phyloP scores from a whole-genome alignment of 305 asterid species.

The Lippia alba region DNA sequence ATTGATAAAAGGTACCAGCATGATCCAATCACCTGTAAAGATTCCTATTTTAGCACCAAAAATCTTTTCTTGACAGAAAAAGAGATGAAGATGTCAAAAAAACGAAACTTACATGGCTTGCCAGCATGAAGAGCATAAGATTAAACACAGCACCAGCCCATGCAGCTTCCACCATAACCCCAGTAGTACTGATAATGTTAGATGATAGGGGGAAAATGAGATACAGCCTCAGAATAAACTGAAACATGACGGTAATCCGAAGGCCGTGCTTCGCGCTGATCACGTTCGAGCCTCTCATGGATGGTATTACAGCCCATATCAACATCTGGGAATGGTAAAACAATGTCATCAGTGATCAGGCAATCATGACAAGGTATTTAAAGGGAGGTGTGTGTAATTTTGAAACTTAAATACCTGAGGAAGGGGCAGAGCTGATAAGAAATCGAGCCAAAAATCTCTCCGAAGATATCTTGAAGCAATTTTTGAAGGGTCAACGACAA shows the following conservation, averaged over 20 bases:
- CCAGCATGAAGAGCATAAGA: slow-evolving; percentile 67
- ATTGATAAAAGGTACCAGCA: slow-evolving; percentile 66
- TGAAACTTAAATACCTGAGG: slow-evolving; percentile 56
- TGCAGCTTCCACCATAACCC: slow-evolving; percentile 66
- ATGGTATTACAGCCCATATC: slow-evolving; percentile 63
- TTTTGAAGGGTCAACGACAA: slow-evolving; percentile 59
- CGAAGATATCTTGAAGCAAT: slow-evolving; percentile 58
- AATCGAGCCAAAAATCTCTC: slow-evolving; percentile 55
- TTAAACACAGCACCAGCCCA: slow-evolving; percentile 78
- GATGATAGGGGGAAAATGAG: slow-evolving; percentile 63
- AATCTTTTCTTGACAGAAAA: no score
- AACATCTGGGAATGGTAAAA: slow-evolving; percentile 39
- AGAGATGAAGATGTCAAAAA: no score
- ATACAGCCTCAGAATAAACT: slow-evolving; percentile 55
- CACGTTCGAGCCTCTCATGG: slow-evolving; percentile 53
- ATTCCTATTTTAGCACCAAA: background rate
- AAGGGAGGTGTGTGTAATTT: background rate
- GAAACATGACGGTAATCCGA: slow-evolving; percentile 50
- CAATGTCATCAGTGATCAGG: slow-evolving; percentile 19
- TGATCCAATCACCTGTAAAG: slow-evolving; percentile 62
- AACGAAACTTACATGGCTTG: slow-evolving; percentile 59
- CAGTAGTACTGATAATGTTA: slow-evolving; percentile 60
- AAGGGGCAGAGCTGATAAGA: slow-evolving; percentile 63
- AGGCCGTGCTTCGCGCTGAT: slow-evolving; percentile 55
- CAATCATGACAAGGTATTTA: background rate